These are phyloP conservation scores for Penicillium bialowiezense DNA, from an alignment of 495 filamentous ascomycete species.

Conservation along the genomic window DNA sequence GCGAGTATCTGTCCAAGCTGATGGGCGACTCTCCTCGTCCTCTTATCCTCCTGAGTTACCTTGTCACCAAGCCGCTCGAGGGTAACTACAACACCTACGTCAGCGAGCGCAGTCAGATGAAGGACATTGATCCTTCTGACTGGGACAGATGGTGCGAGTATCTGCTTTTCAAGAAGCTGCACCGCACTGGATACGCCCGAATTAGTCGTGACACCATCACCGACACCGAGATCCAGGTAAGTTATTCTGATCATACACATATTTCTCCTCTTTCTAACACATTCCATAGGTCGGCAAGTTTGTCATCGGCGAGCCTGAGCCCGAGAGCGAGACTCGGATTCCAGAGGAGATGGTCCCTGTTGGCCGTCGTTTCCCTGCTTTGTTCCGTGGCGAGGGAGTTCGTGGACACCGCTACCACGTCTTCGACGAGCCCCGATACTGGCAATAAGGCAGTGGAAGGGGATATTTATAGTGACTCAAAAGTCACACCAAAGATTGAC, in stretches of 20 bases:
- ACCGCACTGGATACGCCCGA: conserved; percentile 83
- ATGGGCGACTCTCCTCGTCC: conserved; percentile 85
- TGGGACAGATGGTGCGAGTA: conserved; percentile 99
- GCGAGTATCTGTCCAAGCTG: conserved; percentile 79
- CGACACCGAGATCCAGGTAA: conserved; percentile 92
- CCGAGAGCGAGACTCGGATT: conserved; percentile 55
- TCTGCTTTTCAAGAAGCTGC: conserved; percentile 88
- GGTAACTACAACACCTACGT: conserved; percentile 99
- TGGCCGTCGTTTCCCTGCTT: conserved; percentile 78
- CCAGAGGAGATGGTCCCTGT: conserved; percentile 66
- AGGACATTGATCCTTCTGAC: conserved; percentile 88
- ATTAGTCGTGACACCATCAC: conserved; percentile 89
- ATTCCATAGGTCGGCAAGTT: conserved; percentile 79
- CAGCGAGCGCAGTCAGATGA: conserved; percentile 81
- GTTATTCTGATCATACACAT: conserved; percentile 8
- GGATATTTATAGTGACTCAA: not conserved
- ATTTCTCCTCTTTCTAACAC: conserved; percentile 13
- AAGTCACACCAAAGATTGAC: conserved; percentile 5
- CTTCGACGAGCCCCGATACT: conserved; percentile 88
- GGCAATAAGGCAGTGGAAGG: conserved; percentile 27
- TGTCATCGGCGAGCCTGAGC: conserved; percentile 69
- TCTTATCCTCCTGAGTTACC: conserved; percentile 81
- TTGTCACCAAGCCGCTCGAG: conserved; percentile 84
- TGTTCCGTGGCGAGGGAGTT: conserved; percentile 85
- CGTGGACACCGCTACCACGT: conserved; percentile 94